Evolutionary conservation across 2,329 filamentous ascomycete genomes (phyloP).

Genomic region (Trichoderma harzianum): DNA sequence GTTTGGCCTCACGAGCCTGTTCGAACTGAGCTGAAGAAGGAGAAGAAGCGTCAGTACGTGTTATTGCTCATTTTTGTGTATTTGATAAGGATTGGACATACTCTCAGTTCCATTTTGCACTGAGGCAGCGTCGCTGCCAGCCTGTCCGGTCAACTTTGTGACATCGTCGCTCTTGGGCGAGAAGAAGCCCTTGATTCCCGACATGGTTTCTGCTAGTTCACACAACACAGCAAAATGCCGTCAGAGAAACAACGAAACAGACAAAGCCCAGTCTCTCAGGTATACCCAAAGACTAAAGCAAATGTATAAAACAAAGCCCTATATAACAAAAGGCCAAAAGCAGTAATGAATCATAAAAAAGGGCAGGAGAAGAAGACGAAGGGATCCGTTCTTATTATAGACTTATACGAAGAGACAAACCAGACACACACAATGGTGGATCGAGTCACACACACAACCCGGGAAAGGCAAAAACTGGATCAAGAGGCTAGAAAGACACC

Average conservation of each 20-base stretch:
- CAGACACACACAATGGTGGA: background rate
- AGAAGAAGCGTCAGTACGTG: background rate
- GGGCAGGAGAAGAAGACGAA: background rate
- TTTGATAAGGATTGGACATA: background rate
- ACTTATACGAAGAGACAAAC: background rate
- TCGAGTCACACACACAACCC: background rate
- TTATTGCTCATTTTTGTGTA: background rate
- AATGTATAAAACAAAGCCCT: background rate
- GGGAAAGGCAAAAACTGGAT: background rate
- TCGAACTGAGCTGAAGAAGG: slow-evolving; percentile 31
- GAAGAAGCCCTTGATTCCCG: slow-evolving; percentile 1
- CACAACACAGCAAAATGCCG: background rate
- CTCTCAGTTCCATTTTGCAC: slow-evolving; percentile 9
- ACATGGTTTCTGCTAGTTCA: background rate
- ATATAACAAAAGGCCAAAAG: background rate
- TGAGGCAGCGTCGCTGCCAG: slow-evolving; percentile 10
- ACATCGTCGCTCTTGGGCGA: background rate
- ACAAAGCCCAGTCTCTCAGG: background rate
- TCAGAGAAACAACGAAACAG: background rate
- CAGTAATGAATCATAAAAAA: background rate
- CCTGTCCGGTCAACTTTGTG: background rate
- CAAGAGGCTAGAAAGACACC: background rate
- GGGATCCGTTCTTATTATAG: background rate
- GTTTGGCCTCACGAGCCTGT: slow-evolving; percentile 45
- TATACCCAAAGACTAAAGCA: background rate